Conservation (phyloP, 2,329 filamentous ascomycete genomes). For the Pseudogymnoascus sp. region DNA sequence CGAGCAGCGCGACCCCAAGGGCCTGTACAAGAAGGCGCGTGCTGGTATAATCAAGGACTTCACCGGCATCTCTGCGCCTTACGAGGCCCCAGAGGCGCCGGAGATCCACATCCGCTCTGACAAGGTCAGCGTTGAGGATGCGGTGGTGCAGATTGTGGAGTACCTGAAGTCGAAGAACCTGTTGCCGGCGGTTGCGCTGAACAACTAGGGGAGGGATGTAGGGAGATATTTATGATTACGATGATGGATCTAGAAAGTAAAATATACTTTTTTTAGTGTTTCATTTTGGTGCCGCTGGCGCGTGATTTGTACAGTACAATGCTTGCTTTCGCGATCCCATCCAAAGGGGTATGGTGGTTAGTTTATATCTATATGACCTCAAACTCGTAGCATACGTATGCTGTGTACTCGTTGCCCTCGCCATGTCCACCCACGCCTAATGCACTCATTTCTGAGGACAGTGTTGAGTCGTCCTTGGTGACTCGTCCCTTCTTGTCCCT, state of each 20-base stretch:
- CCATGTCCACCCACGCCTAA: constrained; percentile 57
- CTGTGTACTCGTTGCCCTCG: constrained; percentile 79
- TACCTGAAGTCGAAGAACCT: constrained; percentile 70
- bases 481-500: constrained; percentile 89
- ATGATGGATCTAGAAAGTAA: constrained; percentile 7
- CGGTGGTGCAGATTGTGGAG: constrained; percentile 74
- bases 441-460: constrained; percentile 78
- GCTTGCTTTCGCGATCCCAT: constrained; percentile 7
- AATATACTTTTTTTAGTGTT: neutral
- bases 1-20: constrained; percentile 94
- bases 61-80: constrained; percentile 90
- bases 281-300: neutral
- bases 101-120: constrained; percentile 85
- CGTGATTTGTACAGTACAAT: neutral
- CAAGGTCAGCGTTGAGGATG: constrained; percentile 79
- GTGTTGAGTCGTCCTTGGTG: constrained; percentile 77
- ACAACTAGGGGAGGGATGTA: constrained; percentile 1
- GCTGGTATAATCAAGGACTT: constrained; percentile 95
- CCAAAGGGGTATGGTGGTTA: neutral
- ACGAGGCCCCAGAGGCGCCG: constrained; percentile 78
- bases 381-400: constrained; percentile 96
- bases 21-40: constrained; percentile 93
- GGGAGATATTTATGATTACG: neutral
- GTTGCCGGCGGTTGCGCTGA: constrained; percentile 31
- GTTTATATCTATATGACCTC: constrained; percentile 50